These are phyloP conservation scores for Heliamphora exappendiculata DNA, from an alignment of 148 eudicot species.

Conservation along the genomic window DNA sequence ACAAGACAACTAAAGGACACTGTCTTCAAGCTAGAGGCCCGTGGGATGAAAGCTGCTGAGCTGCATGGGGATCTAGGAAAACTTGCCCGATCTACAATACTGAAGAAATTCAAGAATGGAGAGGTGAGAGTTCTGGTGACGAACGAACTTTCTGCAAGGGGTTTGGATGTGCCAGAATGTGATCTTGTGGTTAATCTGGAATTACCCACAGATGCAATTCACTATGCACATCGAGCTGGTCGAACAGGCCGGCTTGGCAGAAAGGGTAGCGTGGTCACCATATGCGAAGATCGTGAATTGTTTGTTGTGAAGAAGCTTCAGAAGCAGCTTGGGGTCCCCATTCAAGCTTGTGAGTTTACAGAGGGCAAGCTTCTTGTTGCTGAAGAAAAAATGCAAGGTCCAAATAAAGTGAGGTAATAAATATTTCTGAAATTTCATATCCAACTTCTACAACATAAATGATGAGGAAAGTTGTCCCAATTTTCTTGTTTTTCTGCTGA, in stretches of 20 bases:
- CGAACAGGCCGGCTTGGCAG: constrained; percentile 93
- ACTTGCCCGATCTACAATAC: constrained; percentile 63
- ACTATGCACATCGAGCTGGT: constrained; percentile 95
- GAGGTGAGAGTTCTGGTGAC: constrained; percentile 75
- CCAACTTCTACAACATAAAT: neutral
- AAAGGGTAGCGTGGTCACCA: constrained; percentile 66
- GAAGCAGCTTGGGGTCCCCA: constrained; percentile 70
- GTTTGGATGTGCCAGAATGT: constrained; percentile 84
- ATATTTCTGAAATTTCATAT: neutral
- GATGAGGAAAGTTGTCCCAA: neutral
- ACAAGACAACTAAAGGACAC: constrained; percentile 79
- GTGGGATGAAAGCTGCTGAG: constrained; percentile 75
- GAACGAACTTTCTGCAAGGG: constrained; percentile 90
- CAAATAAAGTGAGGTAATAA: neutral
- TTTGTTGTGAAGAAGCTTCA: constrained; percentile 83
- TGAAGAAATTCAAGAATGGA: constrained; percentile 77
- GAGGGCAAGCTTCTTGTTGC: constrained; percentile 62
- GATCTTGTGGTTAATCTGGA: constrained; percentile 90
- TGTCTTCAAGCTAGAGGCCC: constrained; percentile 79
- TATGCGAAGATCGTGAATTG: constrained; percentile 74
- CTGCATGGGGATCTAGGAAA: constrained; percentile 86
- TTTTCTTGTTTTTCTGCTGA: neutral
- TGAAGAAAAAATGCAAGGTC: constrained; percentile 33
- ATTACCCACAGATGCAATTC: constrained; percentile 78
- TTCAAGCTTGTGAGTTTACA: constrained; percentile 64